These are phyloP conservation scores for Thalassiosira mediterranea DNA, from an alignment of 352 stramenopile species.

Conservation along the genomic window DNA sequence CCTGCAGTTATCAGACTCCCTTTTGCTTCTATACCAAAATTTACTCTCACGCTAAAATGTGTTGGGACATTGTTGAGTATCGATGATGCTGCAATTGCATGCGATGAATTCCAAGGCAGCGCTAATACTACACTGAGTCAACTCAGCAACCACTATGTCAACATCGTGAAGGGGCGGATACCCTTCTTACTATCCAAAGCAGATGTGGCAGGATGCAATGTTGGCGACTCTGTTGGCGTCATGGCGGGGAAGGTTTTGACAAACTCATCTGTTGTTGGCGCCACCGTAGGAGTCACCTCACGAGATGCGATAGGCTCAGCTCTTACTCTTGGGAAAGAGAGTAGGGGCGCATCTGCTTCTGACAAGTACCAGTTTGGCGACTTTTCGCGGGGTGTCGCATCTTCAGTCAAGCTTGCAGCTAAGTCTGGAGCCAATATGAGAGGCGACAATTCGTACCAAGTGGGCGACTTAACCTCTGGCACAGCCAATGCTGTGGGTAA, in stretches of 20 bases:
- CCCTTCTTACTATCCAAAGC: slow-evolving; percentile 8
- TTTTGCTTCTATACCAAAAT: slow-evolving; percentile 9
- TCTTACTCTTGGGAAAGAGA: slow-evolving; percentile 22
- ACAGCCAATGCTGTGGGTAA: slow-evolving; percentile 12
- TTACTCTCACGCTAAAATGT: slow-evolving; percentile 9
- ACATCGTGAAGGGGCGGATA: slow-evolving; percentile 11
- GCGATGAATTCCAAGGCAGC: slow-evolving; percentile 11
- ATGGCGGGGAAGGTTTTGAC: slow-evolving; percentile 5
- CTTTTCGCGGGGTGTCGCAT: slow-evolving; percentile 3
- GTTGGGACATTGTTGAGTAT: not conserved
- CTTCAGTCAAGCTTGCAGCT: slow-evolving; percentile 4
- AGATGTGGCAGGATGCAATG: not conserved
- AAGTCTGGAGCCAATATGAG: slow-evolving; percentile 4
- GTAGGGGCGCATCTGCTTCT: slow-evolving; percentile 7
- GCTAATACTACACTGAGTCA: not conserved
- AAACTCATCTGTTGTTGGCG: slow-evolving; percentile 6
- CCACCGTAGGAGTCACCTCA: slow-evolving; percentile 12
- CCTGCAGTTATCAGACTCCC: slow-evolving; percentile 5
- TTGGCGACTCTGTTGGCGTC: not conserved
- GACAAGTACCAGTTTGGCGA: slow-evolving; percentile 40
- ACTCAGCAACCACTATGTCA: slow-evolving; percentile 11
- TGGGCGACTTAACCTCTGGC: slow-evolving; percentile 31
- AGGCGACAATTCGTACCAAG: slow-evolving; percentile 13
- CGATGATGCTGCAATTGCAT: slow-evolving; percentile 18
- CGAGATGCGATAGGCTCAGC: slow-evolving; percentile 11